A percentile compares a stretch with the other conserved stretches of the same genome.
Evolutionary conservation across 2,329 filamentous ascomycete genomes (phyloP).

Genomic region (Scopulariopsis brevicaulis): DNA sequence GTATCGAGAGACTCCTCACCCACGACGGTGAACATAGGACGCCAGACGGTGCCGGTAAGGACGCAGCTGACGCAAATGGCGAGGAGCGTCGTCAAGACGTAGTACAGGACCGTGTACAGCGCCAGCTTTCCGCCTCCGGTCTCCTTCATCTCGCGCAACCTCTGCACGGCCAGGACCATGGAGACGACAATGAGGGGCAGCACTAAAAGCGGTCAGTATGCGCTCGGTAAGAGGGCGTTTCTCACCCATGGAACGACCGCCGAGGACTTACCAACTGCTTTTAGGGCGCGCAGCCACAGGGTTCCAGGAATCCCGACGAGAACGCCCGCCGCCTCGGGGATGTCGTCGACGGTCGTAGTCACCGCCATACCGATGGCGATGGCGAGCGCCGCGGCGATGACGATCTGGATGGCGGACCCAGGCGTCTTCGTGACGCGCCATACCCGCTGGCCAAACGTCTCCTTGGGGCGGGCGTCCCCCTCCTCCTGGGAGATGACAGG

Average conservation of each 20-base stretch:
- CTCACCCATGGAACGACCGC: background rate
- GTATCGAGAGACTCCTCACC: slow-evolving; percentile 18
- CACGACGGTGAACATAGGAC: slow-evolving; percentile 27
- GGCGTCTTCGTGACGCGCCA: slow-evolving; percentile 25
- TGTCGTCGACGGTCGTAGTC: slow-evolving; percentile 24
- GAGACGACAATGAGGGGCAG: slow-evolving; percentile 38
- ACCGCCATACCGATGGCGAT: slow-evolving; percentile 36
- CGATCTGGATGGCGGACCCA: slow-evolving; percentile 36
- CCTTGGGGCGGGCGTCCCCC: background rate
- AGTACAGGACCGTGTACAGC: slow-evolving; percentile 36
- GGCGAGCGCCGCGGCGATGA: slow-evolving; percentile 33
- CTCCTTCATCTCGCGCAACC: slow-evolving; percentile 31
- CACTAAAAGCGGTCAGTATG: slow-evolving; percentile 17
- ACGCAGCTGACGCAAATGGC: slow-evolving; percentile 35
- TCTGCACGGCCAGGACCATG: slow-evolving; percentile 37
- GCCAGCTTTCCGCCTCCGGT: slow-evolving; percentile 28
- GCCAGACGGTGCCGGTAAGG: slow-evolving; percentile 34
- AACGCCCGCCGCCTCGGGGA: slow-evolving; percentile 27
- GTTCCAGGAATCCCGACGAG: slow-evolving; percentile 35
- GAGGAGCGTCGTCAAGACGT: slow-evolving; percentile 34
- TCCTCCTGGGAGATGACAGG: background rate
- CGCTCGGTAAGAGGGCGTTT: background rate
- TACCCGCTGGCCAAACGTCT: background rate
- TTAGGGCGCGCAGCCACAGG: slow-evolving; percentile 36
- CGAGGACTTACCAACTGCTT: slow-evolving; percentile 28